Evolutionary conservation across 2,329 filamentous ascomycete genomes (phyloP).

Genomic region (Ceratocystis colombiana): DNA sequence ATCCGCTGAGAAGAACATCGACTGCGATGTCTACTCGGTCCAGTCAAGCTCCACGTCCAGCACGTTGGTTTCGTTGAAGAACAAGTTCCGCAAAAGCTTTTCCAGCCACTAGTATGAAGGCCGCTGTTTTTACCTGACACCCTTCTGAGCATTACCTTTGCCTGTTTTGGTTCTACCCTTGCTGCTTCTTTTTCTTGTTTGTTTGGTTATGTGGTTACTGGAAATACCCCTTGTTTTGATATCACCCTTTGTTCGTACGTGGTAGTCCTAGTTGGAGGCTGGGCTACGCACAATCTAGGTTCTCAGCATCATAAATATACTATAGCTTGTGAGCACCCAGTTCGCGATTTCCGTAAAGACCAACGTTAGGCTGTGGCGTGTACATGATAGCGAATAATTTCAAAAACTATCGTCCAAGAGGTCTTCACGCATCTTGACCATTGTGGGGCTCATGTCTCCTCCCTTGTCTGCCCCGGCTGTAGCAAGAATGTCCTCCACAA

Average conservation of each 20-base stretch:
- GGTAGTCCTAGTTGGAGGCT: background rate
- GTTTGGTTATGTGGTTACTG: background rate
- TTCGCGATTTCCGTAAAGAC: background rate
- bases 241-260: conserved; percentile 11
- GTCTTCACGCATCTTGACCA: conserved; percentile 55
- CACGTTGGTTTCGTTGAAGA: conserved; percentile 11
- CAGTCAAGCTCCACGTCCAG: background rate
- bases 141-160: too few species aligned
- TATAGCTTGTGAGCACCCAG: background rate
- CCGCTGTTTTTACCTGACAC: background rate
- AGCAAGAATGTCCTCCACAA: conserved; percentile 68
- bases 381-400: background rate
- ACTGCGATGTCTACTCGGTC: conserved; percentile 6
- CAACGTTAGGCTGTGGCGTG: background rate
- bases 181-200: background rate
- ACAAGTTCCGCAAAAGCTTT: conserved; percentile 24
- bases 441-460: conserved; percentile 53
- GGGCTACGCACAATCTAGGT: background rate
- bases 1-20: background rate
- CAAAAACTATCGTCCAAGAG: conserved; percentile 51
- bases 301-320: background rate
- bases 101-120: conserved; percentile 11
- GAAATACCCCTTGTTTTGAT: conserved; percentile 5
- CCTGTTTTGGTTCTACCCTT: background rate
- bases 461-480: conserved; percentile 57